These are phyloP conservation scores for Avena atlantica DNA, from an alignment of 176 grass and related monocot species.

Conservation along the genomic window DNA sequence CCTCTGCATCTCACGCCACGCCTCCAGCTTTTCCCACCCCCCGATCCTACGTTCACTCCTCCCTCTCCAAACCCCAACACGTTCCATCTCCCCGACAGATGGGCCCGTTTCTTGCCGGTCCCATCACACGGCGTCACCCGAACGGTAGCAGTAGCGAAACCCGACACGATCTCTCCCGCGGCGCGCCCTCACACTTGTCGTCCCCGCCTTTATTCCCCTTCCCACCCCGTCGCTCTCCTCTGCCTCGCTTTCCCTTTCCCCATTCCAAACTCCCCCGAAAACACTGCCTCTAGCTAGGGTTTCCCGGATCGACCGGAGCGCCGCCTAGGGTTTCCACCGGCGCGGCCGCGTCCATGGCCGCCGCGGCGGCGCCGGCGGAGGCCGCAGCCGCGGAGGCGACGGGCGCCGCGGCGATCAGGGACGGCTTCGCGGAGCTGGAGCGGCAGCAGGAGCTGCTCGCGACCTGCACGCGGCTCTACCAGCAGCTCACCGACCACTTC, in stretches of 20 bases:
- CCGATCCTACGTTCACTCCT: background rate
- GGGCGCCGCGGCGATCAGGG: constrained; percentile 46
- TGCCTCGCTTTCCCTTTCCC: constrained; percentile 28
- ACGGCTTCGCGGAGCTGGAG: constrained; percentile 81
- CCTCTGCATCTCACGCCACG: constrained; percentile 24
- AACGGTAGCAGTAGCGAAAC: background rate
- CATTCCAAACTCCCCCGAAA: background rate
- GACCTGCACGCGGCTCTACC: constrained; percentile 74
- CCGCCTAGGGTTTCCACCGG: constrained; percentile 13
- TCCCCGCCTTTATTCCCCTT: constrained; percentile 12
- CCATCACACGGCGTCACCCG: too few relatives aligned
- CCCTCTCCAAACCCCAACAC: background rate
- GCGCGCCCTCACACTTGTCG: constrained; percentile 16
- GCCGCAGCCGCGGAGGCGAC: constrained; percentile 35
- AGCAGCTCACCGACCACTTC: constrained; percentile 80
- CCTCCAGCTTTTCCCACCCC: constrained; percentile 5
- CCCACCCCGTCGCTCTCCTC: constrained; percentile 3
- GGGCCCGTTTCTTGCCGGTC: background rate
- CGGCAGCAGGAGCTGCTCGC: constrained; percentile 77
- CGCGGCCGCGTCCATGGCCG: constrained; percentile 41
- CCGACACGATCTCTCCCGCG: constrained; percentile 5
- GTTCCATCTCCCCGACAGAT: background rate
- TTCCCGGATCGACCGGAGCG: constrained; percentile 13
- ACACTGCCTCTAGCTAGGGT: constrained; percentile 48
- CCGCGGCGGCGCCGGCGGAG: constrained; percentile 46